Percentiles rank a stretch among this genome's conserved stretches.
Evolutionary conservation across 768 basidiomycete genomes (phyloP).

Genomic region (Tephrocybe sp.): DNA sequence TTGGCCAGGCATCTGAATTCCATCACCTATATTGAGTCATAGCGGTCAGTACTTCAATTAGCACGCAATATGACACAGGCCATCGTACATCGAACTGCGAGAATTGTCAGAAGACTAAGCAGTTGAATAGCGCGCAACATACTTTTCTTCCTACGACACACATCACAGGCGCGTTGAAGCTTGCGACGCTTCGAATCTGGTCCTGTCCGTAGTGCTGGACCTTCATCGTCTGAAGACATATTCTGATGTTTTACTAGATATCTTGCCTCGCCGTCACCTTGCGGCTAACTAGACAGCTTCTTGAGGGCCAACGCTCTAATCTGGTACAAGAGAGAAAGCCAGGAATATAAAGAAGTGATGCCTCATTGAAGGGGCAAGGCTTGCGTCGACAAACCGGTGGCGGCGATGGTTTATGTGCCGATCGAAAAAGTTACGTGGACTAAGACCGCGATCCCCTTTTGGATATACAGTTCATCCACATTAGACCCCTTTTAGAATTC

Average conservation of each 20-base stretch:
- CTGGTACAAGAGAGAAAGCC: constrained; percentile 1
- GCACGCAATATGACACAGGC: not conserved
- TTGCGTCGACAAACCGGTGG: not conserved
- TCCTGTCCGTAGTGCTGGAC: not conserved
- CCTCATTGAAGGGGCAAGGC: constrained; percentile 5
- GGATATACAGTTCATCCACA: not conserved
- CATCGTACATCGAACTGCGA: constrained; percentile 58
- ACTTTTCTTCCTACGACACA: constrained; percentile 85
- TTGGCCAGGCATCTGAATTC: constrained; percentile 60
- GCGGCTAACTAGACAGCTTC: not conserved
- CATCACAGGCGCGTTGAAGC: constrained; percentile 78
- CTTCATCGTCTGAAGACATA: constrained; percentile 15
- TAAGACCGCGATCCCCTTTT: constrained; percentile 11
- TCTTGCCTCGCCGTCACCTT: not conserved
- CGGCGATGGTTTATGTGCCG: constrained; percentile 1
- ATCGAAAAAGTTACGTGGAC: not conserved
- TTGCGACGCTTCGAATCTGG: constrained; percentile 43
- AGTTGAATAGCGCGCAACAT: constrained; percentile 18
- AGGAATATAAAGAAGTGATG: not conserved
- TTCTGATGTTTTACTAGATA: not conserved
- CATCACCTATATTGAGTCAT: constrained; percentile 49
- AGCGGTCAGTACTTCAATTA: not conserved
- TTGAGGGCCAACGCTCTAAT: not conserved
- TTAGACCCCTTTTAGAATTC: not conserved
- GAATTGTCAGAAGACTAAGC: not conserved